These are phyloP conservation scores for Phytophthora boehmeriae DNA, from an alignment of 352 stramenopile genomes.

Conservation along the genomic window DNA sequence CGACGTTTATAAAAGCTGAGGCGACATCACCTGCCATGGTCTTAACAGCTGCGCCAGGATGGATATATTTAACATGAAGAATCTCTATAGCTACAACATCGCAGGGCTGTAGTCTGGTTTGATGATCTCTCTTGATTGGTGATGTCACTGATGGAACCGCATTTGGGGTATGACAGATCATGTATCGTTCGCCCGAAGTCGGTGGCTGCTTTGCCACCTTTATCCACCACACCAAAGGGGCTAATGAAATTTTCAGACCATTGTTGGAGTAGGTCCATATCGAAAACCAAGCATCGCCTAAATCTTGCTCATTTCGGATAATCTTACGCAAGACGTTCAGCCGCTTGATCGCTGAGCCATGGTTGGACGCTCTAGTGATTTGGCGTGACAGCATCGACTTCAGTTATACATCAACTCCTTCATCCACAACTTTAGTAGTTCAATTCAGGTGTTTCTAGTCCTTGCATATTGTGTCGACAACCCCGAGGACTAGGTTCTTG, in stretches of 20 bases:
- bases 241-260: conserved; percentile 8
- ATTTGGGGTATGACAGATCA: conserved; percentile 5
- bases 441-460: background rate
- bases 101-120: background rate
- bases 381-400: background rate
- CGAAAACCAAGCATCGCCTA: conserved; percentile 9
- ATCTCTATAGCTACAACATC: background rate
- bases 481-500: background rate
- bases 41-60: too few species aligned
- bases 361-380: background rate
- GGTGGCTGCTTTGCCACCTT: background rate
- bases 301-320: conserved; percentile 18
- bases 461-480: background rate
- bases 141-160: conserved; percentile 7
- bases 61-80: background rate
- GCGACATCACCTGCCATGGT: conserved; percentile 8
- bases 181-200: conserved; percentile 5
- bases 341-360: background rate
- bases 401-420: background rate
- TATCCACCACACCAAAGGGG: conserved; percentile 20
- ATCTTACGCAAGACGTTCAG: conserved; percentile 11
- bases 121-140: background rate
- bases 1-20: conserved; percentile 9
- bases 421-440: background rate
- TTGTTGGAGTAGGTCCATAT: conserved; percentile 3